Conservation (phyloP, 129 eudicot genomes). For the Smallanthus sonchifolius region DNA sequence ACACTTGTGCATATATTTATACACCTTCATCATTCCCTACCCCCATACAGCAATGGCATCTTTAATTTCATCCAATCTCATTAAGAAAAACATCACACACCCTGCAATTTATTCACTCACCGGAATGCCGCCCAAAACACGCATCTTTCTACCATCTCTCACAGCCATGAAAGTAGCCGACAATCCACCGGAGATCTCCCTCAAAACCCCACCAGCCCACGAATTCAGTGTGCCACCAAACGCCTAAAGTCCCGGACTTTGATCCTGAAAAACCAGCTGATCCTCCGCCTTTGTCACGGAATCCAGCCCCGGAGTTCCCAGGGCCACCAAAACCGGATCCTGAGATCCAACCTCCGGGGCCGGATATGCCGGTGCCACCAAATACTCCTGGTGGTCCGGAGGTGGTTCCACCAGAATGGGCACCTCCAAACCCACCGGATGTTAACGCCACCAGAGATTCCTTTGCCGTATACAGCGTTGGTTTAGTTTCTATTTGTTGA, state of each 20-base stretch:
- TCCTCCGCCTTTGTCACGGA: slow-evolving; percentile 20
- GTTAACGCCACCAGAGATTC: slow-evolving; percentile 12
- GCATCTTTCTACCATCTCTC: background rate
- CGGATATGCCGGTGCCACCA: slow-evolving; percentile 32
- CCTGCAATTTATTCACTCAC: slow-evolving; percentile 17
- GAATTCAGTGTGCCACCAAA: slow-evolving; percentile 5
- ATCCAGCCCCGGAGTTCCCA: slow-evolving; percentile 27
- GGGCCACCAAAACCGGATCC: slow-evolving; percentile 25
- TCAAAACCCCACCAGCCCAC: slow-evolving; percentile 3
- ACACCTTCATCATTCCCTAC: background rate
- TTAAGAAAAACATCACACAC: slow-evolving; percentile 9
- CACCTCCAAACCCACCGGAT: slow-evolving; percentile 23
- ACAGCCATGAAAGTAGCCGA: background rate
- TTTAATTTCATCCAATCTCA: slow-evolving; percentile 5
- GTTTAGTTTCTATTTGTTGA: background rate
- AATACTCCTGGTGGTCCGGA: slow-evolving; percentile 32
- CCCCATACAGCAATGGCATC: slow-evolving; percentile 1
- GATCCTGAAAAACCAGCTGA: slow-evolving; percentile 24
- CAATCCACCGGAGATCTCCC: background rate
- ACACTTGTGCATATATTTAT: background rate
- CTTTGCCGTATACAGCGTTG: slow-evolving; percentile 9
- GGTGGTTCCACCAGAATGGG: slow-evolving; percentile 29
- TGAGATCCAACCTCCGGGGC: slow-evolving; percentile 26
- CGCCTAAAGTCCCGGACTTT: slow-evolving; percentile 17
- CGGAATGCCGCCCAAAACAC: slow-evolving; percentile 5